Percentiles rank a stretch among this genome's conserved stretches.
Evolutionary conservation across 1,284 basidiomycete species (phyloP).

Genomic region (Microbotryum scabiosae): DNA sequence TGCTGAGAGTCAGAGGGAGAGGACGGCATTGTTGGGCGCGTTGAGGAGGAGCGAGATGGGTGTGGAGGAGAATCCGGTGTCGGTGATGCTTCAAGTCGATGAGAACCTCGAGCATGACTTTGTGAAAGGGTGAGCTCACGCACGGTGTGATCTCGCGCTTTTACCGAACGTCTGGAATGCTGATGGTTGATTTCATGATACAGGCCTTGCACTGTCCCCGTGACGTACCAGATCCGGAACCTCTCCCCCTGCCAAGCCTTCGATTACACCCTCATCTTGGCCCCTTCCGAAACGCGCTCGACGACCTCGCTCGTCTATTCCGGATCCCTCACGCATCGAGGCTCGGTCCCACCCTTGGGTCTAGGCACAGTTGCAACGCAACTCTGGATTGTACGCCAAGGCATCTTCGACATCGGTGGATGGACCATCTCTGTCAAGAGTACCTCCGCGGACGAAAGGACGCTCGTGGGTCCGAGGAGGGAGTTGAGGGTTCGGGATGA

Average conservation of each 20-base stretch:
- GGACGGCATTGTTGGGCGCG: conserved; percentile 55
- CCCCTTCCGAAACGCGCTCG: background rate
- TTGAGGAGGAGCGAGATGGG: conserved; percentile 68
- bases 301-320: background rate
- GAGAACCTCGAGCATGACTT: conserved; percentile 55
- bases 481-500: background rate
- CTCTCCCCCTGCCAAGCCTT: conserved; percentile 32
- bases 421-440: background rate
- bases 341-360: conserved; percentile 3
- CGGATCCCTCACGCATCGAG: conserved; percentile 8
- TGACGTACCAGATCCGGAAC: conserved; percentile 59
- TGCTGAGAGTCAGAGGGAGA: conserved; percentile 71
- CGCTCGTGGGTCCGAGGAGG: background rate
- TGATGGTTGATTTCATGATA: conserved; percentile 3
- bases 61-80: conserved; percentile 61
- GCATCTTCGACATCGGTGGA: background rate
- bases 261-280: conserved; percentile 3
- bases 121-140: conserved; percentile 53
- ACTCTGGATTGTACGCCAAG: conserved; percentile 11
- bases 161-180: background rate
- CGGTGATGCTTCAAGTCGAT: conserved; percentile 43
- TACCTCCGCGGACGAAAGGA: background rate
- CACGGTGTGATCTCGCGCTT: background rate
- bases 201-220: conserved; percentile 53
- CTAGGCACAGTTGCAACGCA: background rate